Evolutionary conservation across 2,329 filamentous ascomycete species (phyloP).

Genomic region (Trichoderma asperellum): DNA sequence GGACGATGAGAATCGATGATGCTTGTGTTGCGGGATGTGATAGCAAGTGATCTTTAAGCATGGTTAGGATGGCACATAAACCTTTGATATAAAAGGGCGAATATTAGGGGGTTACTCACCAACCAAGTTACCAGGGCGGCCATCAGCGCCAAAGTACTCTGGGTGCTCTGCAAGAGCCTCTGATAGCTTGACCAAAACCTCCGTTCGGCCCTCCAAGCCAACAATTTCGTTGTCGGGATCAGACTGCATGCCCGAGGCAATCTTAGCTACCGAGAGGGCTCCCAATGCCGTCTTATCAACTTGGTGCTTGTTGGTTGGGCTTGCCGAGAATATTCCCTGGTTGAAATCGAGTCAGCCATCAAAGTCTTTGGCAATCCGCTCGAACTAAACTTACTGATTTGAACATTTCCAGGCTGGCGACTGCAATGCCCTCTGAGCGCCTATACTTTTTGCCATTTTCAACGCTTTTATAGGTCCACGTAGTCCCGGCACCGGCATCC

Average conservation of each 20-base stretch:
- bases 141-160: slow-evolving; percentile 82
- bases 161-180: slow-evolving; percentile 74
- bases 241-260: slow-evolving; percentile 81
- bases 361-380: too few species aligned
- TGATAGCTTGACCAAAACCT: slow-evolving; percentile 74
- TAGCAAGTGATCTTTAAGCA: slow-evolving; percentile 78
- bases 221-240: slow-evolving; percentile 78
- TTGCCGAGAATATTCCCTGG: slow-evolving; percentile 82
- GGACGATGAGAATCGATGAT: slow-evolving; percentile 83
- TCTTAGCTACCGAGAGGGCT: slow-evolving; percentile 70
- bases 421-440: slow-evolving; percentile 85
- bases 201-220: slow-evolving; percentile 82
- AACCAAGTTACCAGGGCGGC: slow-evolving; percentile 90
- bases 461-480: slow-evolving; percentile 90
- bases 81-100: neutral
- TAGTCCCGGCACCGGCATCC: slow-evolving; percentile 85
- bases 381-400: slow-evolving; percentile 59
- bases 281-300: slow-evolving; percentile 84
- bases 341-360: neutral
- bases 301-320: slow-evolving; percentile 78
- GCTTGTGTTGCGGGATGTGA: slow-evolving; percentile 88
- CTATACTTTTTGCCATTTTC: slow-evolving; percentile 83
- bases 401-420: slow-evolving; percentile 84
- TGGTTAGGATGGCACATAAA: slow-evolving; percentile 33
- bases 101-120: slow-evolving; percentile 56